These are phyloP conservation scores for Vicia faba DNA, from an alignment of 306 rosid genomes.

Conservation along the genomic window DNA sequence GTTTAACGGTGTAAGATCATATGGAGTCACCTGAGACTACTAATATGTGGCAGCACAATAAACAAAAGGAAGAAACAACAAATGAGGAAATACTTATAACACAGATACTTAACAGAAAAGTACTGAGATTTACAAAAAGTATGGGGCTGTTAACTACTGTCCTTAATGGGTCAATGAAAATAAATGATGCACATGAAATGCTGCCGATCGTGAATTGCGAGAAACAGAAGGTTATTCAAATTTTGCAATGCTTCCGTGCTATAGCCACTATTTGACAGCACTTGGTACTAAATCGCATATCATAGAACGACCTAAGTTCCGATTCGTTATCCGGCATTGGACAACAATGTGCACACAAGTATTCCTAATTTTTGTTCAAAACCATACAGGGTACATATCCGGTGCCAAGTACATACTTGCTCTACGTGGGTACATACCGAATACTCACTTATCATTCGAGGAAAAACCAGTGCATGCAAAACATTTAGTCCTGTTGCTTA, in stretches of 20 bases:
- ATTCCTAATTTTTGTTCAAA: not conserved
- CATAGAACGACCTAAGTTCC: not conserved
- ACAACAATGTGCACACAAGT: constrained; percentile 3
- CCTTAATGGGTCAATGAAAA: not conserved
- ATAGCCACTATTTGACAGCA: not conserved
- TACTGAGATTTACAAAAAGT: constrained; percentile 5
- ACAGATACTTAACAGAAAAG: not conserved
- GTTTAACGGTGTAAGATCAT: constrained; percentile 6
- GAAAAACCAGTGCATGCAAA: too few species aligned
- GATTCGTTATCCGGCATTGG: not conserved
- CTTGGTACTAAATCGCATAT: not conserved
- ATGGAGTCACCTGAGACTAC: constrained; percentile 3
- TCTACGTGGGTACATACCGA: not conserved
- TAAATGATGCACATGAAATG: not conserved
- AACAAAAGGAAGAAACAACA: constrained; percentile 13
- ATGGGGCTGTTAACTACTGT: not conserved
- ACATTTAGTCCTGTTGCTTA: not conserved
- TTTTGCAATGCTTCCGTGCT: not conserved
- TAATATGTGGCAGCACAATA: not conserved
- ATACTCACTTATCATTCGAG: not conserved
- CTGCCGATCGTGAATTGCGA: not conserved
- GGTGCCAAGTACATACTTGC: not conserved
- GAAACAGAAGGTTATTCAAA: not conserved
- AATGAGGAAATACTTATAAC: constrained; percentile 1
- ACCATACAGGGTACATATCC: not conserved